Base-by-base conservation (phyloP, 495 filamentous ascomycete genomes). In the Cudoniella acicularis region DNA sequence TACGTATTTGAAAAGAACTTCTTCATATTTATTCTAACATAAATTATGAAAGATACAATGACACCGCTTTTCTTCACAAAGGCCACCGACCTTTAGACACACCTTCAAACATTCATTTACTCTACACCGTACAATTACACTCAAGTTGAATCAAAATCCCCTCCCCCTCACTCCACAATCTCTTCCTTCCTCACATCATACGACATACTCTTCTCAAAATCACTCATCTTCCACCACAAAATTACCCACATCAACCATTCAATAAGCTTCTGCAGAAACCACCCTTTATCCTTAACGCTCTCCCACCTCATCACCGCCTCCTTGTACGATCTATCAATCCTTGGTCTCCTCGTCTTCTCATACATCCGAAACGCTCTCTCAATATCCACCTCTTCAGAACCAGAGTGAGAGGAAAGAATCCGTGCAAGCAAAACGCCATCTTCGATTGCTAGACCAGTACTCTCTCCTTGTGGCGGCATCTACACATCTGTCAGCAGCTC, bases 391-490 rank as follows among this genome's bases (percentile, higher is more conserved):
- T 58, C 62, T n/a, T n/a, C n/a, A n/a, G n/a, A n/a, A n/a, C n/a
- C n/a, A 10, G 46, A 41, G 22, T 63, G 59, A 49, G 71, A 67
- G 52, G 67, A 65, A 9, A 86, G 60, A 30, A 80, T 72, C 10
- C 77, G 77, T 11, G 79, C 73, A 61, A 86, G 77, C 10, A 86
- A 69, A 30, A 86, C 81, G 2, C 75, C 77, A 67, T 86, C 83
- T 63, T 86, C 83, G 13, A 87, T 75, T 1, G 83, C 83, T 57
- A 84, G 79, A 11, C 82, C 79, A 6, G 81, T 83, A 16, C 75
- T 79, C 67, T 87, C 83, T 45, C 83, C 83, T 21, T 82, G 79
- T 3, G 83, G 83, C 0, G 83, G 82, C 83, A 86, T 85, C 68
- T 75, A 20, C 6, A 20, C 13, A 6, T 47, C 56, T 46, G 20